Conservation (phyloP, 2,329 filamentous ascomycete species). For the Zasmidium citrigriseum region DNA sequence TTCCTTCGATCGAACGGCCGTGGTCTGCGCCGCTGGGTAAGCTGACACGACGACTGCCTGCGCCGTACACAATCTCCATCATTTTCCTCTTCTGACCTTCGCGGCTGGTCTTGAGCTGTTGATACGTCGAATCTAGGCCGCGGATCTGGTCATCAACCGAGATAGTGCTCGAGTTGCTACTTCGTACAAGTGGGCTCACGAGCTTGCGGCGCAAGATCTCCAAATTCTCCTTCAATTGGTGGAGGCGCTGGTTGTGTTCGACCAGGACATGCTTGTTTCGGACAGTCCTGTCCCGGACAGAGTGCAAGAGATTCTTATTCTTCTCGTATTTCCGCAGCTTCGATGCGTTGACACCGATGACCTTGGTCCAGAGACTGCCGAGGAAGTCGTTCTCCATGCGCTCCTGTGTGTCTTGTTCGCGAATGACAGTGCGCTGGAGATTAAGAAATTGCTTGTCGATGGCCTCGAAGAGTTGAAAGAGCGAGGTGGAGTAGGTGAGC, state of each 20-base stretch:
- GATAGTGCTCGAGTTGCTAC: constrained; percentile 66
- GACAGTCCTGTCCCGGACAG: constrained; percentile 79
- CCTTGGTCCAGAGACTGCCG: constrained; percentile 79
- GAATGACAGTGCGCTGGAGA: constrained; percentile 79
- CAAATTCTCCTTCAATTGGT: constrained; percentile 81
- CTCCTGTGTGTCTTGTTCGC: constrained; percentile 80
- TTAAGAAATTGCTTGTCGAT: constrained; percentile 91
- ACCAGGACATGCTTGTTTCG: constrained; percentile 84
- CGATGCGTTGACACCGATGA: constrained; percentile 74
- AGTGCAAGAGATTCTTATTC: constrained; percentile 77
- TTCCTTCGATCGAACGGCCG: constrained; percentile 17
- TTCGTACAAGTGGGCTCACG: constrained; percentile 78
- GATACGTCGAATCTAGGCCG: constrained; percentile 77
- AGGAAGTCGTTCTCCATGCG: constrained; percentile 79
- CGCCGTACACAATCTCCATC: constrained; percentile 36
- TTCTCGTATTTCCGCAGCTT: constrained; percentile 88
- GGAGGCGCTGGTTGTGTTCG: constrained; percentile 80
- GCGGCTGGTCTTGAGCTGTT: constrained; percentile 73
- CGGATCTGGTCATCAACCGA: constrained; percentile 82
- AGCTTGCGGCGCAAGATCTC: constrained; percentile 82
- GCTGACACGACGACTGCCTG: constrained; percentile 25
- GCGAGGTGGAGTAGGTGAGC: constrained; percentile 73
- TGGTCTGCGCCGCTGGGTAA: constrained; percentile 14
- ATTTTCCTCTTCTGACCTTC: constrained; percentile 61
- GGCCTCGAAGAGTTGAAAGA: constrained; percentile 87